phyloP scores from a whole-genome alignment of 139 green algal genomes.

The Zygnema cylindricum region DNA sequence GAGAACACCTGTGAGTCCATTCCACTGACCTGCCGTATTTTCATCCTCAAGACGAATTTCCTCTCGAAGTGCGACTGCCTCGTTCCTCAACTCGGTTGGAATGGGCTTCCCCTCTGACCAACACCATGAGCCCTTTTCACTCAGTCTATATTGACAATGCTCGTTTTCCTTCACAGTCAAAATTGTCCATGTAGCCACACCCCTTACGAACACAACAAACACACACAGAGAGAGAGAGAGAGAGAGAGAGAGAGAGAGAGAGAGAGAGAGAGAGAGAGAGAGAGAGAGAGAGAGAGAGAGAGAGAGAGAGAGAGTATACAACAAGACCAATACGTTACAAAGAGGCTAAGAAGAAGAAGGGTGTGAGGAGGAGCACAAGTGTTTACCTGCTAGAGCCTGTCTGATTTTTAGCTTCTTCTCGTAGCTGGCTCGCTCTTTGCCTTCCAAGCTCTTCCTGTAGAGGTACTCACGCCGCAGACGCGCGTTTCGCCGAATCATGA shows the following conservation, averaged over 20 bases:
- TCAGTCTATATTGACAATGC: background rate
- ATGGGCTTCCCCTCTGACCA: constrained; percentile 94
- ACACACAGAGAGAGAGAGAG: too few relatives aligned
- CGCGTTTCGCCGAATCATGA: constrained; percentile 84
- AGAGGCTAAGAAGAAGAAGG: background rate
- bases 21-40: constrained; percentile 81
- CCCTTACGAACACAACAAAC: background rate
- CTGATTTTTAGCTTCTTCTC: constrained; percentile 93
- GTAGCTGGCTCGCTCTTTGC: constrained; percentile 88
- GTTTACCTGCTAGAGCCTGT: constrained; percentile 58
- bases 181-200: background rate
- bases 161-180: background rate
- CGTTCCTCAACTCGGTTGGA: constrained; percentile 86
- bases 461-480: constrained; percentile 93
- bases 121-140: too few relatives aligned
- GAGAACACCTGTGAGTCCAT: background rate
- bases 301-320: too few relatives aligned
- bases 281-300: too few relatives aligned
- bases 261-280: too few relatives aligned
- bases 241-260: too few relatives aligned
- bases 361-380: background rate
- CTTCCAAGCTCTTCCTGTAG: constrained; percentile 94
- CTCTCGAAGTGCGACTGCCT: constrained; percentile 79
- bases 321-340: too few relatives aligned
- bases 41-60: constrained; percentile 95